phyloP scores from a whole-genome alignment of 108 stramenopile species.

The Nitzschia palea region DNA sequence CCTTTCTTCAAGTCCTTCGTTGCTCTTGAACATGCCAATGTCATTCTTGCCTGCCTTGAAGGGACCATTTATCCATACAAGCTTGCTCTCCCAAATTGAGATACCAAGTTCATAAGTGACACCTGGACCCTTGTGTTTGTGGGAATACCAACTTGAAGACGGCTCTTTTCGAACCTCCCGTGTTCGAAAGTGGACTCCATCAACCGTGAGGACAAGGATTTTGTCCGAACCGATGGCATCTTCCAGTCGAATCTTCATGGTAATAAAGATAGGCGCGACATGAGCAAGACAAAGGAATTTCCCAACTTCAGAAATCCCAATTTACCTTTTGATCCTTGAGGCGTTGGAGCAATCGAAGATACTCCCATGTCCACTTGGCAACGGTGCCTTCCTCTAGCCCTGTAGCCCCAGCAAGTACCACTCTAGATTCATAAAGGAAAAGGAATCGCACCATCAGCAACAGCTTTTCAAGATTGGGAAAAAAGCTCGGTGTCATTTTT shows the following conservation, averaged over 20 bases:
- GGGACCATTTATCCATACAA: slow-evolving; percentile 52
- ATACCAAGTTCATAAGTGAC: slow-evolving; percentile 36
- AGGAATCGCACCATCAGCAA: neutral
- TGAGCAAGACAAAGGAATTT: neutral
- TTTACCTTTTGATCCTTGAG: slow-evolving; percentile 12
- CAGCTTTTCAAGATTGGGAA: neutral
- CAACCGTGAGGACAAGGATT: slow-evolving; percentile 8
- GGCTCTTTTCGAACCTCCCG: slow-evolving; percentile 1
- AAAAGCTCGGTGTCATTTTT: too few relatives aligned
- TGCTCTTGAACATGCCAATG: slow-evolving; percentile 26
- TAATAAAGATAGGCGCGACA: neutral
- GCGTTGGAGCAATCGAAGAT: neutral
- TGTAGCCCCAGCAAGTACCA: too few relatives aligned
- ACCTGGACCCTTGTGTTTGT: slow-evolving; percentile 37
- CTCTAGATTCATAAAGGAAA: neutral
- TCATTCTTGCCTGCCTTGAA: slow-evolving; percentile 36
- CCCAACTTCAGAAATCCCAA: neutral
- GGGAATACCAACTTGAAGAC: slow-evolving; percentile 30
- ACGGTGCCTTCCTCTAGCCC: neutral
- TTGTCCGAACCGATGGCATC: neutral
- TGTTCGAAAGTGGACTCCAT: slow-evolving; percentile 22
- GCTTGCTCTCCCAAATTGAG: slow-evolving; percentile 11
- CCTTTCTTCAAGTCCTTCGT: slow-evolving; percentile 11
- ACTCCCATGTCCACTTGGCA: neutral
- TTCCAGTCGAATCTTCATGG: neutral